These are phyloP conservation scores for Yamadazyma sp. DNA, from an alignment of 805 yeast species.

Conservation along the genomic window DNA sequence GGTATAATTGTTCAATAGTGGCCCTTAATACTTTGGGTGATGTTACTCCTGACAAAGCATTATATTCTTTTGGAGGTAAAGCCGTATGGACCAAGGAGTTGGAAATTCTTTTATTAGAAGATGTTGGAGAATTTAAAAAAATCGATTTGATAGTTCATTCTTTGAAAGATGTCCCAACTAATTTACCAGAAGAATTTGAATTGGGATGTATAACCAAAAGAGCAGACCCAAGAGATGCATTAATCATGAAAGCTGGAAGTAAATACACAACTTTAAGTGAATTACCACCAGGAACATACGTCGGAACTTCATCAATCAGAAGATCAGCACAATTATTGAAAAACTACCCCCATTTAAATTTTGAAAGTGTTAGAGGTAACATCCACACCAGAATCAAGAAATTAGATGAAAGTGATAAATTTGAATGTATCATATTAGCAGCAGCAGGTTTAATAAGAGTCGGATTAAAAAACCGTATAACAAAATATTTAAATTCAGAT, in stretches of 20 bases:
- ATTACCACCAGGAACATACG: constrained; percentile 79
- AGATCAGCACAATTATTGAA: constrained; percentile 87
- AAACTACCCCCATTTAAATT: constrained; percentile 69
- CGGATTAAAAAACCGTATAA: constrained; percentile 71
- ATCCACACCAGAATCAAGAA: constrained; percentile 76
- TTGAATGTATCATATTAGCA: constrained; percentile 78
- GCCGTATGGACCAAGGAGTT: constrained; percentile 95
- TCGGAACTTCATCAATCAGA: constrained; percentile 93
- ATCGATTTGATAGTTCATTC: constrained; percentile 92
- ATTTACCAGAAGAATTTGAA: constrained; percentile 84
- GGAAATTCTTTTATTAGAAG: constrained; percentile 68
- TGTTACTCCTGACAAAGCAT: constrained; percentile 76
- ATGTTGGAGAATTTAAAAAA: constrained; percentile 59
- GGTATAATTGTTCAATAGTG: constrained; percentile 67
- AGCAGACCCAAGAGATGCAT: constrained; percentile 92
- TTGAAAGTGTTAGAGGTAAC: constrained; percentile 82
- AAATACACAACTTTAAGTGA: constrained; percentile 64
- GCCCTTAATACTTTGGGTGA: constrained; percentile 90
- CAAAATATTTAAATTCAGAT: constrained; percentile 64
- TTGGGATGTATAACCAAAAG: constrained; percentile 83
- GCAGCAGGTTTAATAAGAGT: constrained; percentile 86
- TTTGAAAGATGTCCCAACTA: constrained; percentile 89
- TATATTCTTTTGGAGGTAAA: constrained; percentile 95
- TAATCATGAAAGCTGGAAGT: constrained; percentile 68
- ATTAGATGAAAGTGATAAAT: constrained; percentile 59